These are phyloP conservation scores for Syncephalastrum sp. DNA, from an alignment of 371 early-diverging fungal species.

Conservation along the genomic window DNA sequence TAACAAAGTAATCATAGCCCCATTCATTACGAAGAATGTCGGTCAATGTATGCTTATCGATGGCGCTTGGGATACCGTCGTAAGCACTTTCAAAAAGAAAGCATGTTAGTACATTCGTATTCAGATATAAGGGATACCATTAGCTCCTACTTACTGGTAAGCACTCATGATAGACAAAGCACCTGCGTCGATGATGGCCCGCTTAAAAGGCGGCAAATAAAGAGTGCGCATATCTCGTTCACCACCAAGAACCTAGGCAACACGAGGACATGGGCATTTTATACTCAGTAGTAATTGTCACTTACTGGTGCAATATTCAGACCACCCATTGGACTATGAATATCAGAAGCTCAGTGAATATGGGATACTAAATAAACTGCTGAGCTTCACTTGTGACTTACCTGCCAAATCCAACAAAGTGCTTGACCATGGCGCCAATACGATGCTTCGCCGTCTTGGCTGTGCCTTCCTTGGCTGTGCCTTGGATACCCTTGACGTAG, in stretches of 20 bases:
- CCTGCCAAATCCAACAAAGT: slow-evolving; percentile 20
- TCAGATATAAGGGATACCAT: not conserved
- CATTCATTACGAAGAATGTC: slow-evolving; percentile 38
- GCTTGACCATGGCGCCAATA: slow-evolving; percentile 22
- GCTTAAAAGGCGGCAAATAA: slow-evolving; percentile 21
- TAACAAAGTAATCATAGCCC: slow-evolving; percentile 26
- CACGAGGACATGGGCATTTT: not conserved
- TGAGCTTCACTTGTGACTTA: not conserved
- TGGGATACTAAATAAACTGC: not conserved
- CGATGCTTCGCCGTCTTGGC: slow-evolving; percentile 15
- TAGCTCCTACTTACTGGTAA: slow-evolving; percentile 14
- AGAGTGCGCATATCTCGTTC: slow-evolving; percentile 22
- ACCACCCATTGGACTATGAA: slow-evolving; percentile 15
- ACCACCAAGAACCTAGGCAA: slow-evolving; percentile 14
- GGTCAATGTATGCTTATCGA: slow-evolving; percentile 25
- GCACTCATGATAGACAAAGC: slow-evolving; percentile 23
- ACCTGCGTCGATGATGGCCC: slow-evolving; percentile 21
- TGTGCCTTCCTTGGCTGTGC: slow-evolving; percentile 4
- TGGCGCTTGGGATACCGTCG: slow-evolving; percentile 19
- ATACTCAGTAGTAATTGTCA: not conserved
- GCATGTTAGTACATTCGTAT: not conserved
- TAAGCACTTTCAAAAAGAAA: slow-evolving; percentile 11
- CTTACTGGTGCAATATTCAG: slow-evolving; percentile 19
- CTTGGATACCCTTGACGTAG: slow-evolving; percentile 18
- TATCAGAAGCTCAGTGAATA: not conserved